Conservation (phyloP, 139 green algal species). For the Coccomyxa sp. region DNA sequence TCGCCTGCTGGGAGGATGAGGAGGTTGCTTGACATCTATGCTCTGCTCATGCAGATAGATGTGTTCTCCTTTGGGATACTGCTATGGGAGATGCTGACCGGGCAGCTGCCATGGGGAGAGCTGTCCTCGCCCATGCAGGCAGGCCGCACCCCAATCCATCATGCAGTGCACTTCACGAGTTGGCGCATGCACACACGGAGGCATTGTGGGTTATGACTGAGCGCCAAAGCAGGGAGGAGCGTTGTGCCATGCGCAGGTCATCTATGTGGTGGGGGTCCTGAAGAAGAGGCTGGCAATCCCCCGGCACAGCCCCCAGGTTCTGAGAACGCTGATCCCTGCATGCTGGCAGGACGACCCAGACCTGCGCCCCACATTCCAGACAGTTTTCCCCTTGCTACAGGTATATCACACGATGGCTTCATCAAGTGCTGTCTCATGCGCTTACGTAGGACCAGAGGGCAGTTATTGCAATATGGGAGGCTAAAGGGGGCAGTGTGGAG, state of each 20-base stretch:
- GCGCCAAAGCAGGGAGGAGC: neutral
- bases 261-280: constrained; percentile 62
- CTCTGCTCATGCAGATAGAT: constrained; percentile 24
- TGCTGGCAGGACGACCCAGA: constrained; percentile 67
- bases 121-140: constrained; percentile 67
- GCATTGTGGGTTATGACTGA: neutral
- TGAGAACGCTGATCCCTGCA: constrained; percentile 48
- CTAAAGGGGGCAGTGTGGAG: no score
- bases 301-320: constrained; percentile 17
- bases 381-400: constrained; percentile 25
- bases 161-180: constrained; percentile 19
- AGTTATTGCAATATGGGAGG: no score
- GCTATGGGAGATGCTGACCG: constrained; percentile 61
- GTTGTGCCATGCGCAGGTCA: constrained; percentile 34
- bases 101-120: constrained; percentile 63
- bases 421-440: no score
- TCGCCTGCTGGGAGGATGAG: no score
- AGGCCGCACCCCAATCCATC: constrained; percentile 17
- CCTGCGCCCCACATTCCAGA: constrained; percentile 49
- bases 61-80: constrained; percentile 59
- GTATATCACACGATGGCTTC: no score
- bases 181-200: neutral
- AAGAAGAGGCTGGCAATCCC: constrained; percentile 54
- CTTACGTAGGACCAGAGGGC: no score
- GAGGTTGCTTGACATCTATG: no score